Conservation (phyloP, 2,329 filamentous ascomycete genomes). For the Celoporthe dispersa region DNA sequence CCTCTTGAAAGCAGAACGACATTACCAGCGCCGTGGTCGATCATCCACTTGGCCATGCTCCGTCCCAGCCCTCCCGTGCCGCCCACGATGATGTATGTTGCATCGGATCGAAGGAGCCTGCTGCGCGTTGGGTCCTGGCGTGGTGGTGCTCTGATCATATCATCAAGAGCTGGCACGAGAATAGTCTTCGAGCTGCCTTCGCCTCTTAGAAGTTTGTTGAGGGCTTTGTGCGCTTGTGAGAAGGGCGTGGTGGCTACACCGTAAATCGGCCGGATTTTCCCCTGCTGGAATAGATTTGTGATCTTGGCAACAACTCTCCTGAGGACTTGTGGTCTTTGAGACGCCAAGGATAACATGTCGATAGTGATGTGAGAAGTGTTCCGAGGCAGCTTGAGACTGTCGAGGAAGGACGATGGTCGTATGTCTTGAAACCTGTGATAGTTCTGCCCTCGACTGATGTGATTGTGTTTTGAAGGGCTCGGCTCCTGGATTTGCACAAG, state of each 20-base stretch:
- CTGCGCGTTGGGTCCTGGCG: conserved; percentile 10
- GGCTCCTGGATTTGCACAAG: conserved; percentile 7
- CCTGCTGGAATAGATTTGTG: conserved; percentile 40
- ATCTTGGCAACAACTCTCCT: conserved; percentile 44
- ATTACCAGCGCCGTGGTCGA: conserved; percentile 26
- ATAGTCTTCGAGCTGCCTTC: conserved; percentile 45
- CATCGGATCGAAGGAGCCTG: conserved; percentile 26
- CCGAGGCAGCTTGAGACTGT: conserved; percentile 28
- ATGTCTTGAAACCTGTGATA: background rate
- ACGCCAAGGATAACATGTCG: conserved; percentile 50
- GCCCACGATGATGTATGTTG: conserved; percentile 35
- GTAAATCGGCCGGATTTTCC: conserved; percentile 42
- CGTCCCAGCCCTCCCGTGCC: conserved; percentile 36
- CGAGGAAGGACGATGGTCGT: background rate
- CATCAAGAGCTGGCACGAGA: conserved; percentile 36
- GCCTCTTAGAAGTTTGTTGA: conserved; percentile 43
- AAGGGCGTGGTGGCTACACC: conserved; percentile 43
- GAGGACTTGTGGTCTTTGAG: conserved; percentile 47
- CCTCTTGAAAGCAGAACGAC: conserved; percentile 30
- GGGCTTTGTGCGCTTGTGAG: conserved; percentile 44
- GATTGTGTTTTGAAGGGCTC: background rate
- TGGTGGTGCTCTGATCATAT: conserved; percentile 1
- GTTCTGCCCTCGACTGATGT: background rate
- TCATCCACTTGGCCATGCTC: conserved; percentile 32
- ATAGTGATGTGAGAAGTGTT: conserved; percentile 53